A percentile compares a stretch with the other conserved stretches of the same genome.
Conservation (phyloP, 2,329 filamentous ascomycete species). For the Clonostachys rosea region DNA sequence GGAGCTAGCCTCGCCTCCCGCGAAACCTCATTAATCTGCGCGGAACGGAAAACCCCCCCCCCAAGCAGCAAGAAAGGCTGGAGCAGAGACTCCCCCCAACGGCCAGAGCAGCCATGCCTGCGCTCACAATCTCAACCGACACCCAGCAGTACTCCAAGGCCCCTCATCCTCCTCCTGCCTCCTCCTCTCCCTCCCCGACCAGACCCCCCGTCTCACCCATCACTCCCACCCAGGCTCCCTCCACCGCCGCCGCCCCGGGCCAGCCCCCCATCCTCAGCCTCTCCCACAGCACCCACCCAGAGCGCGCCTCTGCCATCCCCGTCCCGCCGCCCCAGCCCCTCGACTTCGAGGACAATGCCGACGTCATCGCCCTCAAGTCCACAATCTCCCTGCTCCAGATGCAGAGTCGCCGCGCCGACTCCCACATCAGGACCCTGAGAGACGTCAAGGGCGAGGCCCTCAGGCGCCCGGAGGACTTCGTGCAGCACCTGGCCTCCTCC, state of each 20-base stretch:
- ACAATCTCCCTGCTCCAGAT: constrained; percentile 84
- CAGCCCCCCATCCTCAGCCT: constrained; percentile 19
- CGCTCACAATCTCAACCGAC: constrained; percentile 5
- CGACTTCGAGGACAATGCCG: constrained; percentile 65
- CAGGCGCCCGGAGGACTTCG: constrained; percentile 67
- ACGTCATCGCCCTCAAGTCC: constrained; percentile 80
- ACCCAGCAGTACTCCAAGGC: background rate
- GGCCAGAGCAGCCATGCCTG: constrained; percentile 1
- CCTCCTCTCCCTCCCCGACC: constrained; percentile 3
- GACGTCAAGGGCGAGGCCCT: constrained; percentile 67
- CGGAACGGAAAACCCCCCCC: no score
- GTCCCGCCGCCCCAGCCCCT: constrained; percentile 48
- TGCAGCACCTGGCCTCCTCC: constrained; percentile 52
- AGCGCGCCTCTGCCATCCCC: constrained; percentile 29
- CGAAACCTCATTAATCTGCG: no score
- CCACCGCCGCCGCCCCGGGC: constrained; percentile 14
- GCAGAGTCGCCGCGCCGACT: constrained; percentile 72
- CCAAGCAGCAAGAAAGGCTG: no score
- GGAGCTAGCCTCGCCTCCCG: no score
- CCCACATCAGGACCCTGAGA: constrained; percentile 69
- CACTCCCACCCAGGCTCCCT: background rate
- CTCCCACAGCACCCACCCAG: constrained; percentile 38
- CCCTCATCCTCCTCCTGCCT: constrained; percentile 1
- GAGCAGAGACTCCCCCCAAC: no score
- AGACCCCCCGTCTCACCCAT: background rate